Evolutionary conservation across 768 basidiomycete species (phyloP).

Genomic region (Russula dissimulans): DNA sequence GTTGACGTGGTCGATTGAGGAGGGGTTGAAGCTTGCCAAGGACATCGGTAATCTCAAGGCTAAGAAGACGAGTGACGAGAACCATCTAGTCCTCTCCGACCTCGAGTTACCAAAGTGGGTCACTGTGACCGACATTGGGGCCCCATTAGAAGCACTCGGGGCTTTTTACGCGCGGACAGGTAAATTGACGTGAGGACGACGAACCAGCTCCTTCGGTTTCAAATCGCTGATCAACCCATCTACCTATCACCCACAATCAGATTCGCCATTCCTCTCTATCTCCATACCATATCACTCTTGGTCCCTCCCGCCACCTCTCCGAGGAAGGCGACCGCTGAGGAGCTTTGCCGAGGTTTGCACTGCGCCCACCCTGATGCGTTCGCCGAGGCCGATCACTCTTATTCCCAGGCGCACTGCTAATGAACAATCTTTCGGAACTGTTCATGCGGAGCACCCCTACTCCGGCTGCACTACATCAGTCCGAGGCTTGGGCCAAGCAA

Average conservation of each 20-base stretch:
- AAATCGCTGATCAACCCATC: slow-evolving; percentile 9
- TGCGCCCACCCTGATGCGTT: not conserved
- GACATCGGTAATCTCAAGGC: slow-evolving; percentile 23
- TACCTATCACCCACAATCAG: slow-evolving; percentile 26
- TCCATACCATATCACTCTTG: slow-evolving; percentile 54
- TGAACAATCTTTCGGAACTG: slow-evolving; percentile 40
- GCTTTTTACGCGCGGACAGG: slow-evolving; percentile 49
- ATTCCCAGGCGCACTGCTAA: slow-evolving; percentile 34
- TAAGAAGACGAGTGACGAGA: slow-evolving; percentile 12
- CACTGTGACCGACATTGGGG: slow-evolving; percentile 48
- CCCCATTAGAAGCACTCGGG: slow-evolving; percentile 60
- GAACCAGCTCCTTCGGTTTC: not conserved
- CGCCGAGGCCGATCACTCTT: not conserved
- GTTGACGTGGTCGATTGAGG: slow-evolving; percentile 37
- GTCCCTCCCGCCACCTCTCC: slow-evolving; percentile 32
- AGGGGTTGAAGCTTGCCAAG: slow-evolving; percentile 32
- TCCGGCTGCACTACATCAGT: slow-evolving; percentile 32
- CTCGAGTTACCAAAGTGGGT: slow-evolving; percentile 55
- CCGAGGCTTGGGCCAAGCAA: slow-evolving; percentile 55
- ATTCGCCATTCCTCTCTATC: slow-evolving; percentile 55
- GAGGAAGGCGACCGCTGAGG: slow-evolving; percentile 31
- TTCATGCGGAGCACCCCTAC: slow-evolving; percentile 32
- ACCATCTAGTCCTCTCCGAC: slow-evolving; percentile 28
- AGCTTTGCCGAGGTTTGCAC: slow-evolving; percentile 49
- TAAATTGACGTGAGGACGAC: slow-evolving; percentile 42